These are phyloP conservation scores for Phytophthora multivora DNA, from an alignment of 352 stramenopile genomes.

Conservation along the genomic window DNA sequence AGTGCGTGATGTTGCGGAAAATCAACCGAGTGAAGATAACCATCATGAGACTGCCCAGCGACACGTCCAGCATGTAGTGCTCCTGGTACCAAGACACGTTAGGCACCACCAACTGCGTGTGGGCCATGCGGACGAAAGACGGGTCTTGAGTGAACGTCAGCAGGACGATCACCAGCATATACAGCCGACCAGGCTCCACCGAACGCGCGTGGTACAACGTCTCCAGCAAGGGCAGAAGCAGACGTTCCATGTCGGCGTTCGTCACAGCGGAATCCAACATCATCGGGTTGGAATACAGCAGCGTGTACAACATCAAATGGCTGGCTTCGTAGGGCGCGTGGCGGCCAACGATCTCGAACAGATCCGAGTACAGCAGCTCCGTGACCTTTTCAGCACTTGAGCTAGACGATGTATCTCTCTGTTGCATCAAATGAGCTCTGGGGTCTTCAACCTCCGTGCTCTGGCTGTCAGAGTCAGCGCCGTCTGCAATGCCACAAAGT, in stretches of 20 bases:
- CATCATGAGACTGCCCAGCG: constrained; percentile 74
- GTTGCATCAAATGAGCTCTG: constrained; percentile 21
- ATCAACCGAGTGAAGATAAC: constrained; percentile 80
- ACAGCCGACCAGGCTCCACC: constrained; percentile 67
- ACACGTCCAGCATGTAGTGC: constrained; percentile 79
- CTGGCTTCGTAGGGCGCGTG: constrained; percentile 68
- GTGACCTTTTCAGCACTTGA: constrained; percentile 27
- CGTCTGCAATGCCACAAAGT: constrained; percentile 44
- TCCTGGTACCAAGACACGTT: constrained; percentile 81
- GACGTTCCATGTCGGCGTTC: constrained; percentile 46
- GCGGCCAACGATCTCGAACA: constrained; percentile 57
- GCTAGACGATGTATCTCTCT: constrained; percentile 1
- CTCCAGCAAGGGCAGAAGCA: constrained; percentile 73
- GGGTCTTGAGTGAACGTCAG: constrained; percentile 70
- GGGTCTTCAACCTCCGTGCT: constrained; percentile 36
- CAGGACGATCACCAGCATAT: constrained; percentile 76
- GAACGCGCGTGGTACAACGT: constrained; percentile 71
- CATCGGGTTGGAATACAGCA: constrained; percentile 69
- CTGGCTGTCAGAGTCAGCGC: constrained; percentile 33
- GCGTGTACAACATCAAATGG: constrained; percentile 76
- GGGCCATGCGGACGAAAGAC: constrained; percentile 63
- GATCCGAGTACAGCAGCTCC: constrained; percentile 50
- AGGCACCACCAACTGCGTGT: constrained; percentile 62
- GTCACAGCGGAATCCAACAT: constrained; percentile 53
- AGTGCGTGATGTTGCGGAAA: constrained; percentile 80